These are phyloP conservation scores for Knoxdaviesia proteae DNA, from an alignment of 2,329 filamentous ascomycete species.

Conservation along the genomic window DNA sequence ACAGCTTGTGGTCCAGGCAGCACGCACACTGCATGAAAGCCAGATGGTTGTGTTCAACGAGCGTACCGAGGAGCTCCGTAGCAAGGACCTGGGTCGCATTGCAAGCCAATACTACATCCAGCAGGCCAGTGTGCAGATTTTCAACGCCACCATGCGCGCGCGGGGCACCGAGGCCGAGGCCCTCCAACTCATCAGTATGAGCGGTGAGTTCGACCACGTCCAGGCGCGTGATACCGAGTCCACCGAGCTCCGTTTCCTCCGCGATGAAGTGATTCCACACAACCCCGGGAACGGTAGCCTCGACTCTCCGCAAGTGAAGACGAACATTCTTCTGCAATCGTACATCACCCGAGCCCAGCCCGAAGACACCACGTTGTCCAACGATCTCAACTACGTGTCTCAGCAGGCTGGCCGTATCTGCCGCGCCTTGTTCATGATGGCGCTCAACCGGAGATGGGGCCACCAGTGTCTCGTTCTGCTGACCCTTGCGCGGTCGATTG, in stretches of 20 bases:
- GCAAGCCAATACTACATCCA: conserved; percentile 94
- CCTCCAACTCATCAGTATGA: conserved; percentile 91
- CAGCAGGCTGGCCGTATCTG: conserved; percentile 93
- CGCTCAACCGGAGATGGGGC: conserved; percentile 84
- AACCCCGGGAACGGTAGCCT: conserved; percentile 16
- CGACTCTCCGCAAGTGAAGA: conserved; percentile 66
- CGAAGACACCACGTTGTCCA: conserved; percentile 83
- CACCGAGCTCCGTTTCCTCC: conserved; percentile 61
- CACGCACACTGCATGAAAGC: conserved; percentile 66
- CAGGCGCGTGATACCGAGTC: conserved; percentile 80
- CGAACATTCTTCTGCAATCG: conserved; percentile 82
- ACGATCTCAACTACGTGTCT: conserved; percentile 84
- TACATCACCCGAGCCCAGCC: conserved; percentile 77
- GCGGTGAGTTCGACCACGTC: conserved; percentile 93
- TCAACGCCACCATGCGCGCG: conserved; percentile 85
- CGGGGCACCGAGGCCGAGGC: conserved; percentile 78
- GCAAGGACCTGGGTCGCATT: conserved; percentile 90
- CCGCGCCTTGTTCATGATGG: conserved; percentile 90
- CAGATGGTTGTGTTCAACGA: conserved; percentile 99
- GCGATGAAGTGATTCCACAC: conserved; percentile 29
- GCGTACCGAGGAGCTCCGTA: conserved; percentile 71
- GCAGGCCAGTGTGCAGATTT: conserved; percentile 83
- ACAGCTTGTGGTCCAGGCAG: conserved; percentile 73
- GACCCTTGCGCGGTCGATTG: conserved; percentile 88
- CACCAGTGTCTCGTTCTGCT: conserved; percentile 83